Conservation (phyloP, 371 early-diverging fungal species). For the Rhizopus microsporus region DNA sequence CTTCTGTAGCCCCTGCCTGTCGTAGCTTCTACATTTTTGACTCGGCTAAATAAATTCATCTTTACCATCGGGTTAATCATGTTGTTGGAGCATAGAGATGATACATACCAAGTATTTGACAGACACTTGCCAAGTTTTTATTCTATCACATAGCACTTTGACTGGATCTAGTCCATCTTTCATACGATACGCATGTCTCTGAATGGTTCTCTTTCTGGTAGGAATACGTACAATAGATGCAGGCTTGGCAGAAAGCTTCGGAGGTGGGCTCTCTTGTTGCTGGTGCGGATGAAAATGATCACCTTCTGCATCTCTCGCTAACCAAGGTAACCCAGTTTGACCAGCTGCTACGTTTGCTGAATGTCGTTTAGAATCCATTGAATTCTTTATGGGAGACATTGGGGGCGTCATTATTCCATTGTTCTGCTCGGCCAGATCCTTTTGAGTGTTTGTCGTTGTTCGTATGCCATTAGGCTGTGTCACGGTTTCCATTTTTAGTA, state of each 20-base stretch:
- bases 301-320: constrained; percentile 19
- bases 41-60: constrained; percentile 24
- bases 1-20: constrained; percentile 23
- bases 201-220: constrained; percentile 26
- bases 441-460: neutral
- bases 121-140: constrained; percentile 18
- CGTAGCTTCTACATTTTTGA: constrained; percentile 22
- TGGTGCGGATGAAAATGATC: constrained; percentile 6
- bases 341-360: constrained; percentile 20
- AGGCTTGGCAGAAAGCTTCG: constrained; percentile 22
- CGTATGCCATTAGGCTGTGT: neutral
- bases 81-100: neutral
- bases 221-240: constrained; percentile 20
- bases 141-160: constrained; percentile 17
- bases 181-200: constrained; percentile 26
- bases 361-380: constrained; percentile 60
- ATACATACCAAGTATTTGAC: constrained; percentile 25
- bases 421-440: neutral
- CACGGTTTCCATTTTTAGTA: constrained; percentile 4
- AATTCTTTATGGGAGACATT: constrained; percentile 67
- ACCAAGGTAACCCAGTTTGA: constrained; percentile 29
- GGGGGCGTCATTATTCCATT: constrained; percentile 17
- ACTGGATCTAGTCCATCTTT: constrained; percentile 27
- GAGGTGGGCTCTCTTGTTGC: constrained; percentile 13
- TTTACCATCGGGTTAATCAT: neutral